Conservation (phyloP, 768 basidiomycete genomes). For the Gyrodon lividus region DNA sequence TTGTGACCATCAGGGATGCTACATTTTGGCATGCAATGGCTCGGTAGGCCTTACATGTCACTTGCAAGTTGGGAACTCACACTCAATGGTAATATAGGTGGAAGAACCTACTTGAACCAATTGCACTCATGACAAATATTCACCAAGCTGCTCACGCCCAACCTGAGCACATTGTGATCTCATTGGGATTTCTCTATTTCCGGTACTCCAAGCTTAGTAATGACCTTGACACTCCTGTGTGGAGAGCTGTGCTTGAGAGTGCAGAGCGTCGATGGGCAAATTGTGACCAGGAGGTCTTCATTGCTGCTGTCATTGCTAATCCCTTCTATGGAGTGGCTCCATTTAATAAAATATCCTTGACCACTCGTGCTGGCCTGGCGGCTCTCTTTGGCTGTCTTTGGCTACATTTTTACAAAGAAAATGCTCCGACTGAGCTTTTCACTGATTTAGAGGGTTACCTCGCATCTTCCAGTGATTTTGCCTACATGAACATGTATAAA, state of each 20-base stretch:
- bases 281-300: too few relatives aligned
- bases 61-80: conserved; percentile 26
- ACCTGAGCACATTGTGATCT: conserved; percentile 32
- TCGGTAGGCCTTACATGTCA: background rate
- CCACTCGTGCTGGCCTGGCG: too few relatives aligned
- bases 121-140: conserved; percentile 32
- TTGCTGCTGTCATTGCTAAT: conserved; percentile 31
- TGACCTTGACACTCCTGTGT: too few relatives aligned
- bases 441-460: too few relatives aligned
- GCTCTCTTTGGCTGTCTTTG: too few relatives aligned
- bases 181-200: conserved; percentile 29
- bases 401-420: too few relatives aligned
- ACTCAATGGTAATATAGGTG: conserved; percentile 21
- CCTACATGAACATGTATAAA: too few relatives aligned
- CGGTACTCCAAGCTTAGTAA: conserved; percentile 13
- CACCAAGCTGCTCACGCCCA: conserved; percentile 28
- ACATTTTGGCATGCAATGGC: conserved; percentile 19
- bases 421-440: too few relatives aligned
- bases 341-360: conserved; percentile 20
- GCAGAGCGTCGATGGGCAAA: background rate
- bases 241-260: too few relatives aligned
- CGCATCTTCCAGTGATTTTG: too few relatives aligned
- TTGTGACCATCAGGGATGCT: conserved; percentile 25
- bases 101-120: conserved; percentile 29
- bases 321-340: conserved; percentile 14